Conservation (phyloP, 345 rosid species). For the Acer saccharum region DNA sequence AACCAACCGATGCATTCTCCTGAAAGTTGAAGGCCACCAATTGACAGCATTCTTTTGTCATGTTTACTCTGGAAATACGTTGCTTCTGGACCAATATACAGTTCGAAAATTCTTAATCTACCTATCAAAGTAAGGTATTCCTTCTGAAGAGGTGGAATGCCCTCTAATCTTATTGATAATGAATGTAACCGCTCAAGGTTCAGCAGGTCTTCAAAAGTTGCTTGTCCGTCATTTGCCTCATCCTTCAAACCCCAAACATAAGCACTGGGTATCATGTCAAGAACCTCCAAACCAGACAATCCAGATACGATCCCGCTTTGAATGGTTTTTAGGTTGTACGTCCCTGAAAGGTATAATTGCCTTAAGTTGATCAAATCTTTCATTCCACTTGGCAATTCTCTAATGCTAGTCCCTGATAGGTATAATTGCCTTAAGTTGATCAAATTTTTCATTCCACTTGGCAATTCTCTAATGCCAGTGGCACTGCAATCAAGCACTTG, state of each 20-base stretch:
- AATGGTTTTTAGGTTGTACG: constrained; percentile 36
- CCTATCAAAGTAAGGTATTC: constrained; percentile 21
- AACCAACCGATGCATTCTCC: constrained; percentile 17
- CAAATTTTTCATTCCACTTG: constrained; percentile 33
- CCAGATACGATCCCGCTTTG: constrained; percentile 26
- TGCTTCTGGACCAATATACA: too few relatives aligned
- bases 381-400: constrained; percentile 34
- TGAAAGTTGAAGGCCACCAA: constrained; percentile 1
- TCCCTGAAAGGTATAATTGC: constrained; percentile 37
- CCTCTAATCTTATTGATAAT: constrained; percentile 26
- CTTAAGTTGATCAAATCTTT: constrained; percentile 30
- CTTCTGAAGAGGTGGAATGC: constrained; percentile 25
- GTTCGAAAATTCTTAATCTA: constrained; percentile 9
- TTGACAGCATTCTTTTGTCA: constrained; percentile 15
- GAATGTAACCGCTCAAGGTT: constrained; percentile 21
- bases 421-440: constrained; percentile 30
- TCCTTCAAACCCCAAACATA: constrained; percentile 30
- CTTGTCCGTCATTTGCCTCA: constrained; percentile 24
- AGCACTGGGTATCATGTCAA: constrained; percentile 47
- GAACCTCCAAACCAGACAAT: constrained; percentile 38
- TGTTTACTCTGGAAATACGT: too few relatives aligned
- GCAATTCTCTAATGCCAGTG: constrained; percentile 24
- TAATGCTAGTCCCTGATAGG: constrained; percentile 37
- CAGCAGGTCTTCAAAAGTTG: constrained; percentile 28
- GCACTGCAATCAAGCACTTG: constrained; percentile 3